Percentiles rank a stretch among this genome's conserved stretches.
Evolutionary conservation across 129 eudicot genomes (phyloP).

Genomic region (Flaveria linearis): DNA sequence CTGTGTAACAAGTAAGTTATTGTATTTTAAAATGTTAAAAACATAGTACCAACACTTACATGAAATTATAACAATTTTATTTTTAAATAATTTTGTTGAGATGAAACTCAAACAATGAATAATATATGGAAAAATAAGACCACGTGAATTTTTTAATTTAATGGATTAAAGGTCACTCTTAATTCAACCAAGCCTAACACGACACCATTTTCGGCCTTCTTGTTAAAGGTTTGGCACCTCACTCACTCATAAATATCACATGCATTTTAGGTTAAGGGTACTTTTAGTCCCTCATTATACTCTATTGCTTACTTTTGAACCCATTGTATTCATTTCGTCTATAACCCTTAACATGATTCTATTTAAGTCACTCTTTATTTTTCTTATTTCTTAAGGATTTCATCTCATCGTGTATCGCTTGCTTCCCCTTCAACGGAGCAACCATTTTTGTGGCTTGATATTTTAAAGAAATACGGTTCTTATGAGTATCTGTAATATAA

Average conservation of each 20-base stretch:
- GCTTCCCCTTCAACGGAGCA: too few species aligned
- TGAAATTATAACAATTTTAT: background rate
- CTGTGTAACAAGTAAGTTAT: too few species aligned
- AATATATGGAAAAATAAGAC: background rate
- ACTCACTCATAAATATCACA: conserved; percentile 30
- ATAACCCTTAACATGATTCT: background rate
- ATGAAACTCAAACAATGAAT: background rate
- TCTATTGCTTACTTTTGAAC: conserved; percentile 13
- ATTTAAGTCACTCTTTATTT: background rate
- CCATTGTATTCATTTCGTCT: conserved; percentile 9
- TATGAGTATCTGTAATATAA: too few species aligned
- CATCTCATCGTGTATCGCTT: too few species aligned
- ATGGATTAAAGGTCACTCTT: conserved; percentile 7
- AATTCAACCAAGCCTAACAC: conserved; percentile 21
- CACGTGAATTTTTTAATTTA: background rate
- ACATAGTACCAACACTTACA: background rate
- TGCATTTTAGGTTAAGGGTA: conserved; percentile 7
- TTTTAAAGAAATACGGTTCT: too few species aligned
- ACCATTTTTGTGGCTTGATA: too few species aligned
- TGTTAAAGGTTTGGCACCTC: conserved; percentile 34
- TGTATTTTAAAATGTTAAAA: too few species aligned
- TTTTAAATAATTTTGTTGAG: background rate
- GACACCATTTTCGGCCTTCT: conserved; percentile 36
- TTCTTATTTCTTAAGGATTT: background rate
- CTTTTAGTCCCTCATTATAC: conserved; percentile 19